phyloP scores from a whole-genome alignment of 2,329 filamentous ascomycete genomes.

The Thyridium curvatum region DNA sequence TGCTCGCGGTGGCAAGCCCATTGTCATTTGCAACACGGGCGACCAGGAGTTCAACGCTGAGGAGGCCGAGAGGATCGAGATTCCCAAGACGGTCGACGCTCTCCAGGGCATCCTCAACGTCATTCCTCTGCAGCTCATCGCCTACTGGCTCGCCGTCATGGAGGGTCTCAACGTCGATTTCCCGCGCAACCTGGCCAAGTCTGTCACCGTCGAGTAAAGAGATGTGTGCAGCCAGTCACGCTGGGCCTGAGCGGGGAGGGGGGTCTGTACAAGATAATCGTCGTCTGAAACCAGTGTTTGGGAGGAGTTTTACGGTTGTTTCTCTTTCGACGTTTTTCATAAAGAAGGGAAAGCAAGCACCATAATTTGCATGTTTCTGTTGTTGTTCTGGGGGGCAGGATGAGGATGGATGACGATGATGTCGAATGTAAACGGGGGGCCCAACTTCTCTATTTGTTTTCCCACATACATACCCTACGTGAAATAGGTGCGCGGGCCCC shows the following conservation, averaged over 20 bases:
- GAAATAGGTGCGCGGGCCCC: too few species aligned
- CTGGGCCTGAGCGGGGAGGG: not conserved
- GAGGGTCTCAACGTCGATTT: conserved; percentile 98
- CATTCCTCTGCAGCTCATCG: conserved; percentile 93
- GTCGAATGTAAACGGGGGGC: too few species aligned
- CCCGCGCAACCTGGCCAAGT: conserved; percentile 97
- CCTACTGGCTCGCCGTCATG: conserved; percentile 96
- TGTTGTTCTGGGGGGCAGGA: too few species aligned
- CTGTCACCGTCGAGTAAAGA: conserved; percentile 91
- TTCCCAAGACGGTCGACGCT: conserved; percentile 90
- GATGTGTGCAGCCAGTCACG: conserved; percentile 1
- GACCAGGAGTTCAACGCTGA: conserved; percentile 85
- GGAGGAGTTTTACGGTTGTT: conserved; percentile 5
- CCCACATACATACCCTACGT: too few species aligned
- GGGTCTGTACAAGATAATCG: not conserved
- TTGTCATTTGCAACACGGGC: conserved; percentile 92
- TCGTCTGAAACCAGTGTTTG: not conserved
- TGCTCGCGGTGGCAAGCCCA: conserved; percentile 90
- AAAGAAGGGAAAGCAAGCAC: too few species aligned
- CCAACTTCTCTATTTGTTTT: too few species aligned
- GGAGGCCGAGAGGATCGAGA: conserved; percentile 94
- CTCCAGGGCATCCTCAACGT: conserved; percentile 97
- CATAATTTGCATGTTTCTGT: too few species aligned
- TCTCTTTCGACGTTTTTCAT: conserved; percentile 1
- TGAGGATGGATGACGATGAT: too few species aligned